A percentile compares a stretch with the other conserved stretches of the same genome.
Conservation (phyloP, 768 basidiomycete species). For the Lentinula boryana region DNA sequence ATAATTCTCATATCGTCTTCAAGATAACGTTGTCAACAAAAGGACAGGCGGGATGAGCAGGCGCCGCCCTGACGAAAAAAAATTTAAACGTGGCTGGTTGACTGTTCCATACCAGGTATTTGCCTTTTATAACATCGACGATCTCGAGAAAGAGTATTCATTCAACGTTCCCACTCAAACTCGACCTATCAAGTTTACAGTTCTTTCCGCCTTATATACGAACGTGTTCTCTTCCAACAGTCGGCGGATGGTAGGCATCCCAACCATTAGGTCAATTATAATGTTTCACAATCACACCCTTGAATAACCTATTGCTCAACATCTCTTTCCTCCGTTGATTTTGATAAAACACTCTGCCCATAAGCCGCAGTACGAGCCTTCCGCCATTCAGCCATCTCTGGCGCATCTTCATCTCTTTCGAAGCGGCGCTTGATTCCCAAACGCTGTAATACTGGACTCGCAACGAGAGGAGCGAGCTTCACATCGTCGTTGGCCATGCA, state of each 20-base stretch:
- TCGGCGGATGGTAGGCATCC: neutral
- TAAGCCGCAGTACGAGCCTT: constrained; percentile 34
- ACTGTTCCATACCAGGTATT: no score
- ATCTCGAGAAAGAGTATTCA: no score
- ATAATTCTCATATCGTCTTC: no score
- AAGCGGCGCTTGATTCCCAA: constrained; percentile 27
- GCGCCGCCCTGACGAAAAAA: no score
- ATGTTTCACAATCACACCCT: constrained; percentile 40
- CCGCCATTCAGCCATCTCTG: constrained; percentile 36
- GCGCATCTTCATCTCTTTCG: constrained; percentile 26
- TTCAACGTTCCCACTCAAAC: no score
- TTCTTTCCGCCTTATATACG: no score
- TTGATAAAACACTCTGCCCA: constrained; percentile 22
- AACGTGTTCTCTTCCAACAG: no score
- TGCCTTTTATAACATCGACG: no score
- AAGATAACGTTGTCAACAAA: no score
- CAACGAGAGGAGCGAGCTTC: constrained; percentile 29
- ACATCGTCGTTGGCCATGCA: constrained; percentile 37
- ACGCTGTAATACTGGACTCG: constrained; percentile 37
- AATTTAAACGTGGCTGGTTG: no score
- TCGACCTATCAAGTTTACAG: no score
- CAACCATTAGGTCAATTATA: constrained; percentile 27
- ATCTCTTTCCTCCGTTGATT: constrained; percentile 21
- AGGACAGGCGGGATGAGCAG: no score
- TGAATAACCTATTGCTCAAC: constrained; percentile 40